Conservation (phyloP, 1,139 yeast species). For the Wickerhamomyces sp. region DNA sequence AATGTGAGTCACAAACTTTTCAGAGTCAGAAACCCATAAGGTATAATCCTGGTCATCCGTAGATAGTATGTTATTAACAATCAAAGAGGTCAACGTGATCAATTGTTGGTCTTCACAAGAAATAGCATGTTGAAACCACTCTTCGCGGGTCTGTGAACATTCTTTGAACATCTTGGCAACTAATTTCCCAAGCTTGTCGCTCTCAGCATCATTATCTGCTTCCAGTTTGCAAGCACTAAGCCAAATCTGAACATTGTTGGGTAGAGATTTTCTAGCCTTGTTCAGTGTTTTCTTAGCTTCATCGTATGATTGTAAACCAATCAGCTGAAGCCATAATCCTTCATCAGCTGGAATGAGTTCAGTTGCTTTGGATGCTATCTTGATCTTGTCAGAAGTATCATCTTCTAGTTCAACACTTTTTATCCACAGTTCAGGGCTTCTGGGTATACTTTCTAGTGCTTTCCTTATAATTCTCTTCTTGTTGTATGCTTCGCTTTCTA, state of each 20-base stretch:
- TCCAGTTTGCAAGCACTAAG: conserved; percentile 67
- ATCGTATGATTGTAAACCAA: conserved; percentile 38
- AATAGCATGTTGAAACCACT: conserved; percentile 43
- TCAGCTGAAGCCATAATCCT: conserved; percentile 57
- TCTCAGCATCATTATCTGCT: conserved; percentile 35
- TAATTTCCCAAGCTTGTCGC: conserved; percentile 38
- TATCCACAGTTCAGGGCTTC: conserved; percentile 47
- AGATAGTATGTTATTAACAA: conserved; percentile 45
- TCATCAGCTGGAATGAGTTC: conserved; percentile 63
- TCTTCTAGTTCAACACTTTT: conserved; percentile 44
- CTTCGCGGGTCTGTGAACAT: conserved; percentile 29
- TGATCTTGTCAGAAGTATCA: conserved; percentile 42
- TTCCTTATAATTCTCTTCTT: conserved; percentile 56
- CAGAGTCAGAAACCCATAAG: conserved; percentile 49
- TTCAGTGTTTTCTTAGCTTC: conserved; percentile 58
- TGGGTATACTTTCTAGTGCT: conserved; percentile 52
- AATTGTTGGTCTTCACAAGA: conserved; percentile 29
- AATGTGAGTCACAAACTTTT: conserved; percentile 29
- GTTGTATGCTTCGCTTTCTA: conserved; percentile 53
- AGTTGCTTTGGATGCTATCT: conserved; percentile 61
- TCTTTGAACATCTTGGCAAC: conserved; percentile 51
- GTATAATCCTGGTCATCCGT: conserved; percentile 31
- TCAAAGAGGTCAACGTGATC: conserved; percentile 9
- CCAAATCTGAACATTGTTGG: conserved; percentile 59
- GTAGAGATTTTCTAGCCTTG: conserved; percentile 52